Evolutionary conservation across 371 early-diverging fungal genomes (phyloP), one percentile per base, ranked within the genome.

Genomic region (Entomophthora muscae): DNA sequence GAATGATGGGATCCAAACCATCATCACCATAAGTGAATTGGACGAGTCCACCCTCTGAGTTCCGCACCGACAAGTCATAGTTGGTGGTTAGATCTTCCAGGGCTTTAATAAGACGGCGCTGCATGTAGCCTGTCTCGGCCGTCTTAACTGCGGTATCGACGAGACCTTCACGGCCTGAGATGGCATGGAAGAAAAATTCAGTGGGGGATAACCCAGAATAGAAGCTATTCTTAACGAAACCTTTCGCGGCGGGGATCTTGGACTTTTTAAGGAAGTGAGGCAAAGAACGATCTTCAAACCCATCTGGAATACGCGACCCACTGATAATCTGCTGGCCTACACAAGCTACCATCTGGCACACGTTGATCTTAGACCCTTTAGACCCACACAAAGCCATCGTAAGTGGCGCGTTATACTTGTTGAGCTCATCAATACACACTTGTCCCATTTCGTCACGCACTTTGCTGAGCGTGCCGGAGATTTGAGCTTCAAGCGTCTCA

Each of bases 131-230:
- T 0, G 99, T 98, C 77, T 98, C 99, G 30, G 99, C 99, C 32
- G 99, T 99, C 71, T 90, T 89, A 71, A 99, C 99, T 63, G 99
- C 99, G 2, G 99, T 99, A 77, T 99, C 99, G 62, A 99, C 98
- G 66, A 99, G 78, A 76, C 99, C 99, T 85, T 99, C 99, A 78
- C 99, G 90, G 71, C 99, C 99, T 63, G 95, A 92, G 23, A 96
- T 92, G 65, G 98, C 99, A 79, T 99, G 99, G 84, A 98, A 99
- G 65, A 98, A 82, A 72, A 99, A 99, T 72, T 99, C 99, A 0
- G 92, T 83, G 1, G 99, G 97, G 3, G 88, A 80, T 29, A 99
- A 76, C 17, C 99, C 99, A 54, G 86, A 82, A 75, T 83, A 98
- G 84, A 98, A 99, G 76, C 92, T 90, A 77, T 93, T 95, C 61